These are phyloP conservation scores for Allium cepa DNA, from an alignment of 106 monocot species.

Conservation along the genomic window DNA sequence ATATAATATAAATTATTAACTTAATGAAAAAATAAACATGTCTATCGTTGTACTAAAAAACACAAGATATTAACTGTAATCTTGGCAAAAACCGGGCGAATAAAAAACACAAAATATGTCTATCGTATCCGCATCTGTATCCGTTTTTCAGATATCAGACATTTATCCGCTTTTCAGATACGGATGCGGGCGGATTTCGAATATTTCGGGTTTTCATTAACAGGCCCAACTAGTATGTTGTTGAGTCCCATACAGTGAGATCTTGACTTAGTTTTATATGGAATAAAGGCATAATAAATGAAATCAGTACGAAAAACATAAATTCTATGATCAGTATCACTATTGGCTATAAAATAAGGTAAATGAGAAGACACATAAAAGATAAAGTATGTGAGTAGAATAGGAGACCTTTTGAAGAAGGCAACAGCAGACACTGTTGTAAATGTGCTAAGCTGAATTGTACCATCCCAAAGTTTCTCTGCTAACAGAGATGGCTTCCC, in stretches of 20 bases:
- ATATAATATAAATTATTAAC: no score
- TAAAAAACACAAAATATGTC: no score
- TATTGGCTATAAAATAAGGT: not conserved
- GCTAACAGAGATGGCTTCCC: conserved; percentile 13
- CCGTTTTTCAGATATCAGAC: no score
- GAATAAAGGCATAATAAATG: not conserved
- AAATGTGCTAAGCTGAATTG: conserved; percentile 45
- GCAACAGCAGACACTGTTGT: conserved; percentile 40
- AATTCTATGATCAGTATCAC: not conserved
- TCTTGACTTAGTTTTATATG: not conserved
- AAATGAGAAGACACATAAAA: not conserved
- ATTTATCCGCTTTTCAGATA: no score
- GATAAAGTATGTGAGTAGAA: conserved; percentile 4
- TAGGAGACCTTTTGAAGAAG: conserved; percentile 60
- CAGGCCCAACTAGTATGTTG: no score
- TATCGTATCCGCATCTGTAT: no score
- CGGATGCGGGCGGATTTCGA: no score
- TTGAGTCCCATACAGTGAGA: not conserved
- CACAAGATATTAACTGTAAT: no score
- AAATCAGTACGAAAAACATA: not conserved
- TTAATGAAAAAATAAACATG: no score
- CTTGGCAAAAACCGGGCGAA: no score
- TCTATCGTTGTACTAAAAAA: no score
- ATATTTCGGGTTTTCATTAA: no score
- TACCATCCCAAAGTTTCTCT: conserved; percentile 58